Evolutionary conservation across 176 grass and related monocot genomes (phyloP).

Genomic region (Panicum miliaceum): DNA sequence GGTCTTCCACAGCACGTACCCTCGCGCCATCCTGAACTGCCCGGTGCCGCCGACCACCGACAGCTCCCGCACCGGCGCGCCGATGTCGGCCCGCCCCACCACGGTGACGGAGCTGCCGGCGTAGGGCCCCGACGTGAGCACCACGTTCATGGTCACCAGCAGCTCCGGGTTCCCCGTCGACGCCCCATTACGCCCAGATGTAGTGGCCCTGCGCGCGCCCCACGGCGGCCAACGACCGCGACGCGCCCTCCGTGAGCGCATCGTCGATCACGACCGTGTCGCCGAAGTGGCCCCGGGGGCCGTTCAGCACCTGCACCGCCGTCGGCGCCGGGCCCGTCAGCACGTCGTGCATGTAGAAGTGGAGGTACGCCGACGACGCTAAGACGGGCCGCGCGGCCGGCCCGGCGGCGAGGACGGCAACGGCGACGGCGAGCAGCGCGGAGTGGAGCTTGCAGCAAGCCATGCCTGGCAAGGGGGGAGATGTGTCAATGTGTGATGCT

Average conservation of each 20-base stretch:
- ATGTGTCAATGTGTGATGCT: too few species aligned
- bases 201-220: constrained; percentile 50
- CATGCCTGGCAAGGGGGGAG: not conserved
- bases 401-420: not conserved
- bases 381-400: not conserved
- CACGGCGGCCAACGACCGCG: not conserved
- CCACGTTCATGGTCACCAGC: constrained; percentile 45
- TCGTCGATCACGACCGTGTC: constrained; percentile 48
- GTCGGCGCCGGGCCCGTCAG: constrained; percentile 41
- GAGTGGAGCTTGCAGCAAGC: not conserved
- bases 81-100: constrained; percentile 36
- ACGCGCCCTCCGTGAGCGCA: constrained; percentile 19
- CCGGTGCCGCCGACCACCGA: constrained; percentile 59
- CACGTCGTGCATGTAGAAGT: constrained; percentile 60
- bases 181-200: constrained; percentile 34
- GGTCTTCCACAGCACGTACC: constrained; percentile 58
- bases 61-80: constrained; percentile 46
- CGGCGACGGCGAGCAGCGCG: not conserved
- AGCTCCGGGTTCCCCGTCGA: constrained; percentile 38
- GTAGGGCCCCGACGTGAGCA: constrained; percentile 39
- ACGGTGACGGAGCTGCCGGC: constrained; percentile 51
- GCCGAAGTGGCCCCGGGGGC: constrained; percentile 22
- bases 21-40: constrained; percentile 51
- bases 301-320: constrained; percentile 44
- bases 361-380: constrained; percentile 31